A percentile compares a stretch with the other conserved stretches of the same genome.
Conservation (phyloP, 2,329 filamentous ascomycete genomes). For the Neopestalotiopsis sp. region DNA sequence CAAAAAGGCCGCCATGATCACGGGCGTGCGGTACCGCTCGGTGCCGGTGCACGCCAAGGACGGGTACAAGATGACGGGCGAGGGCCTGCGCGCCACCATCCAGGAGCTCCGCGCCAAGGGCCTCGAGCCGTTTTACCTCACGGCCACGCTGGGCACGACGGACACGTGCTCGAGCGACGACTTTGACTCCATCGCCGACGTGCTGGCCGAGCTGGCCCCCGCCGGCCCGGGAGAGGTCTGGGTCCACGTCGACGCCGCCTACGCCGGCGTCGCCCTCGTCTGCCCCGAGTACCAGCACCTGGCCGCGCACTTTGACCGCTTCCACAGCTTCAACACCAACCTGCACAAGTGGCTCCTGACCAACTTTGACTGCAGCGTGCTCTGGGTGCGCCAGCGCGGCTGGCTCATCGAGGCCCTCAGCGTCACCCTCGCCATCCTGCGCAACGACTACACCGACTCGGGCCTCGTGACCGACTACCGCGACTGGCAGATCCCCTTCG, state of each 20-base stretch:
- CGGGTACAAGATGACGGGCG: constrained; percentile 74
- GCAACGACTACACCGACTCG: constrained; percentile 79
- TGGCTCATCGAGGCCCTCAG: constrained; percentile 82
- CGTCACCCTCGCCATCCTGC: constrained; percentile 80
- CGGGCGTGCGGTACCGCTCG: constrained; percentile 80
- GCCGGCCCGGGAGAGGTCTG: constrained; percentile 64
- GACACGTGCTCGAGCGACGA: constrained; percentile 88
- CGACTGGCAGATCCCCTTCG: constrained; percentile 96
- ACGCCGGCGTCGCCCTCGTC: constrained; percentile 85
- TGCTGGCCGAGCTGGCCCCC: constrained; percentile 43
- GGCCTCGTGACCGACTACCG: constrained; percentile 93
- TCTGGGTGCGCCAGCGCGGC: constrained; percentile 77
- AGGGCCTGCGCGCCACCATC: constrained; percentile 65
- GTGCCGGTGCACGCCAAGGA: constrained; percentile 68
- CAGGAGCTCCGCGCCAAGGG: constrained; percentile 70
- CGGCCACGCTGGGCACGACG: constrained; percentile 84
- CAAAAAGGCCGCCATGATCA: constrained; percentile 85
- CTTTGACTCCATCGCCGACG: constrained; percentile 69
- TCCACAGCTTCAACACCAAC: constrained; percentile 93
- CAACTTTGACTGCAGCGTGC: constrained; percentile 85
- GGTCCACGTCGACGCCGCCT: constrained; percentile 94
- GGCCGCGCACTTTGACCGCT: constrained; percentile 63
- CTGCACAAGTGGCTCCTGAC: constrained; percentile 98
- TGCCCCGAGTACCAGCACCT: constrained; percentile 81
- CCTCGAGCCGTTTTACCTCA: constrained; percentile 86